Evolutionary conservation across 805 yeast genomes (phyloP), one percentile per base, ranked within the genome.

Genomic region (Metschnikowia borealis): DNA sequence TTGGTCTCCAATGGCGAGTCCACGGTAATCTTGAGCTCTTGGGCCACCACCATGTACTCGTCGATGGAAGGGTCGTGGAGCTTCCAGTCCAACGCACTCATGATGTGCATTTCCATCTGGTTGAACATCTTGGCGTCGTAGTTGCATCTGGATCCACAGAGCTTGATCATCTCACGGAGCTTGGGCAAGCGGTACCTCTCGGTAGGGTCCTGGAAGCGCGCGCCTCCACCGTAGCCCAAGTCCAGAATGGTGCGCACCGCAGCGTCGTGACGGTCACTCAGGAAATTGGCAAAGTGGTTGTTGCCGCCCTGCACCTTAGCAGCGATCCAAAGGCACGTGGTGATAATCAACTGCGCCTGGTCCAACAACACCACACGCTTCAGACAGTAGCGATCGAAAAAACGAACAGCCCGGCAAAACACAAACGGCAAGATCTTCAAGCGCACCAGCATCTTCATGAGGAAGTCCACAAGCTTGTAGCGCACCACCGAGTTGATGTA

Each of bases 291-390:
- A 57, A 82, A 80, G 66, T 83, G 89, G 57, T 81, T 82, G 65
- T 85, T 83, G 36, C 89, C 89, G 44, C 89, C 89, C 60, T 80
- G 80, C n/a, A 84, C 77, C 66, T 92, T 92, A 23, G 96, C 84
- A 2, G 96, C 89, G 32, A 92, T 79, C 97, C 98, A 92, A 34
- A 92, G 71, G 53, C 96, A 89, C 4, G 96, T 89, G 53, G 96
- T 87, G 32, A 95, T 89, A 10, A 92, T 92, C 48, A 92, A 76
- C 67, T 91, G 97, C 54, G 89, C 84, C 68, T 91, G 98, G 51
- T 87, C 91, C 57, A 84, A 81, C 55, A 87, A 78, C 0, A 91
- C 94, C 6, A 90, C 82, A 59, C 98, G 77, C 60, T 84, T 86
- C 47, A 96, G 86, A 64, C 96, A 87, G 70, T 92, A 92, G 54